Evolutionary conservation across 305 asterid genomes (phyloP).

Genomic region (Solanum hybrid): DNA sequence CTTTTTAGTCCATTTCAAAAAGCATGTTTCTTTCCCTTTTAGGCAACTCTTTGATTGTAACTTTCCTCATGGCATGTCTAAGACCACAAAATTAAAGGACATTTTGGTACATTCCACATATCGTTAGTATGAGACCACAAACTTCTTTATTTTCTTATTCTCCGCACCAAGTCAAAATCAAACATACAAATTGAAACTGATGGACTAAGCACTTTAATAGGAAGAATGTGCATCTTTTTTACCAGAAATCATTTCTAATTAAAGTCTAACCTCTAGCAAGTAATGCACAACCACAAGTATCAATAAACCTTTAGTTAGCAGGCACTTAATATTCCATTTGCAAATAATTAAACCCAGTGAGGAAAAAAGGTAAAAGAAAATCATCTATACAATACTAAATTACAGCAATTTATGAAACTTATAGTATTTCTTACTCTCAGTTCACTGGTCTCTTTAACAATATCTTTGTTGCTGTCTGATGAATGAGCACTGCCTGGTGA

Average conservation of each 20-base stretch:
- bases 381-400: not conserved
- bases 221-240: not conserved
- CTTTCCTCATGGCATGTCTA: not conserved
- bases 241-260: not conserved
- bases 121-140: not conserved
- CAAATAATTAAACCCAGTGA: not conserved
- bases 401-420: not conserved
- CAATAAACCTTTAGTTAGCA: not conserved
- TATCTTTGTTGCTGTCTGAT: constrained; percentile 8
- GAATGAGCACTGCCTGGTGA: constrained; percentile 8
- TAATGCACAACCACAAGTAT: not conserved
- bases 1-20: not conserved
- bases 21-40: not conserved
- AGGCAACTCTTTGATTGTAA: not conserved
- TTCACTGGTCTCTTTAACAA: not conserved
- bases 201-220: not conserved
- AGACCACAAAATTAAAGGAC: not conserved
- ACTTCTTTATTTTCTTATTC: not conserved
- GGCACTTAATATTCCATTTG: not conserved
- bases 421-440: not conserved
- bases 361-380: not conserved
- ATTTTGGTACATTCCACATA: not conserved
- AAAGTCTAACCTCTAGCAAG: not conserved
- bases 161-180: not conserved
- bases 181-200: not conserved